Conservation (phyloP, 345 rosid species). For the Pseudoturritis turrita region DNA sequence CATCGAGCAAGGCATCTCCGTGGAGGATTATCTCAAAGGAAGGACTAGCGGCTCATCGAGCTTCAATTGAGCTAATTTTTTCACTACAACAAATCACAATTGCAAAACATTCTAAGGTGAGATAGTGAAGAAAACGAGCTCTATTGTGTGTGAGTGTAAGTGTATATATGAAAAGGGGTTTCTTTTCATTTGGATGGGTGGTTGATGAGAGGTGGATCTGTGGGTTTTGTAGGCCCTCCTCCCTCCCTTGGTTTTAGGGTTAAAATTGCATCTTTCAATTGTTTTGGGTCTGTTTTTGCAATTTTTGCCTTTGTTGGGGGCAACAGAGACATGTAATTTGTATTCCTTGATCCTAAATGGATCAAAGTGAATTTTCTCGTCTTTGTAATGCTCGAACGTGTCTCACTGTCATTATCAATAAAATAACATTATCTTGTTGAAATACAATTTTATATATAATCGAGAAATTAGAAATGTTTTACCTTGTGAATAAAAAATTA, state of each 20-base stretch:
- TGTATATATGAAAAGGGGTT: neutral
- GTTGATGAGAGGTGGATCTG: constrained; percentile 71
- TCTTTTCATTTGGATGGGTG: constrained; percentile 32
- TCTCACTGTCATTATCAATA: neutral
- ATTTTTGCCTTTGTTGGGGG: neutral
- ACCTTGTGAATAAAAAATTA: no score
- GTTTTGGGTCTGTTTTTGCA: neutral
- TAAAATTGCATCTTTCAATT: neutral
- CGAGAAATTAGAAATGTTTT: neutral
- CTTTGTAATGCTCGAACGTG: neutral
- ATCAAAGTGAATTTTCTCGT: constrained; percentile 28
- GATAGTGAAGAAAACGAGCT: constrained; percentile 3
- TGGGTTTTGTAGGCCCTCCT: constrained; percentile 52
- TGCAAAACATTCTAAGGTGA: neutral
- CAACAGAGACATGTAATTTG: neutral
- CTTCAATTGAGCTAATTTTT: constrained; percentile 45
- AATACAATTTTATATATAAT: neutral
- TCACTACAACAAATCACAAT: neutral
- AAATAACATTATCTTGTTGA: neutral
- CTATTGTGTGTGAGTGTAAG: neutral
- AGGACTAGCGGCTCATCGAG: constrained; percentile 85
- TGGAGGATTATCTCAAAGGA: constrained; percentile 81
- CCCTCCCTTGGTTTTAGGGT: constrained; percentile 39
- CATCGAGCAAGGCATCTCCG: constrained; percentile 50
- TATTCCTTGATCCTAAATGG: constrained; percentile 28